These are phyloP conservation scores for Arabidopsis lyrata DNA, from an alignment of 441 rosid genomes.

Conservation along the genomic window DNA sequence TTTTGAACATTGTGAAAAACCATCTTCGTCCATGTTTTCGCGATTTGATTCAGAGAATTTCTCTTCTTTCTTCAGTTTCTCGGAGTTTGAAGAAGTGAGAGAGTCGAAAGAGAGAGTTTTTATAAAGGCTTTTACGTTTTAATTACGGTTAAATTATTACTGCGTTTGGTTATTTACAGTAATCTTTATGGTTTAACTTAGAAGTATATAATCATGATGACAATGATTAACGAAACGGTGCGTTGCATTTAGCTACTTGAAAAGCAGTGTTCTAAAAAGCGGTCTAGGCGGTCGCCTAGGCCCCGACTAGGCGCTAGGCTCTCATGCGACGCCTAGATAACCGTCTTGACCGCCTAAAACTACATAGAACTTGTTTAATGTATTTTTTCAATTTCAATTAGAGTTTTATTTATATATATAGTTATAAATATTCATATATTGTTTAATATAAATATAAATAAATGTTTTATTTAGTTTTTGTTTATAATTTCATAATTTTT, in stretches of 20 bases:
- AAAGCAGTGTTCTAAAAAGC: too few species aligned
- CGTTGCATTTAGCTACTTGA: background rate
- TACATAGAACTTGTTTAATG: too few species aligned
- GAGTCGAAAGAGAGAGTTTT: background rate
- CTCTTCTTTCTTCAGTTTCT: conserved; percentile 25
- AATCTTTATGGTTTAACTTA: conserved; percentile 27
- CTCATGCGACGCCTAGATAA: too few species aligned
- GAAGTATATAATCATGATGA: conserved; percentile 18
- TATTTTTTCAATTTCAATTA: too few species aligned
- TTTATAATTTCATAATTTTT: too few species aligned
- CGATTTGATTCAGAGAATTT: background rate
- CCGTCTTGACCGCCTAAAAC: too few species aligned
- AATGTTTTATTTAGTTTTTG: too few species aligned
- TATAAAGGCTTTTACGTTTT: conserved; percentile 32
- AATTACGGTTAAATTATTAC: conserved; percentile 35
- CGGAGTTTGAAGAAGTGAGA: conserved; percentile 20
- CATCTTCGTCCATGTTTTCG: conserved; percentile 40
- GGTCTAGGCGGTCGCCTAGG: too few species aligned
- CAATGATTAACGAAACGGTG: conserved; percentile 14
- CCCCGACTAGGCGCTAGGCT: too few species aligned
- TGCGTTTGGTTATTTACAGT: conserved; percentile 1
- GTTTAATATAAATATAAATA: too few species aligned
- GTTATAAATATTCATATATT: too few species aligned
- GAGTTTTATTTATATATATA: too few species aligned
- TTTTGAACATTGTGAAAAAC: conserved; percentile 30